phyloP scores from a whole-genome alignment of 2,329 filamentous ascomycete genomes.

The Lojkania enalia region DNA sequence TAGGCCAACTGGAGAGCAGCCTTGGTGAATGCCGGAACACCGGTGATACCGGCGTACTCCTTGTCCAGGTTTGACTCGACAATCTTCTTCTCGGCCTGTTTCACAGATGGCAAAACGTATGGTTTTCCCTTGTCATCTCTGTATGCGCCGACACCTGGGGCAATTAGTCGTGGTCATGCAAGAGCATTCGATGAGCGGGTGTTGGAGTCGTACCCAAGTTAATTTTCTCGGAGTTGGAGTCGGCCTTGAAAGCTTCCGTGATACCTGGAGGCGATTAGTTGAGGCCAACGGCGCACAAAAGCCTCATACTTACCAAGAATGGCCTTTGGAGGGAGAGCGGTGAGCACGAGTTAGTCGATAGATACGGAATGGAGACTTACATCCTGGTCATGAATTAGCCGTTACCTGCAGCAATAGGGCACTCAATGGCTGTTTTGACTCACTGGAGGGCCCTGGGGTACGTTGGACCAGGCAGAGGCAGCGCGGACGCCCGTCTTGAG shows the following conservation, averaged over 20 bases:
- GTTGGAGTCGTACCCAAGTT: constrained; percentile 71
- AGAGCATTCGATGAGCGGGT: background rate
- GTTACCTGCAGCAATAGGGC: constrained; percentile 14
- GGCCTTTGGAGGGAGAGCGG: constrained; percentile 56
- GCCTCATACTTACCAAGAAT: constrained; percentile 67
- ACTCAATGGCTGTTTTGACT: constrained; percentile 45
- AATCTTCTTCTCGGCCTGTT: constrained; percentile 84
- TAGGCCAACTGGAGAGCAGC: constrained; percentile 91
- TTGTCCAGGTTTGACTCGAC: constrained; percentile 81
- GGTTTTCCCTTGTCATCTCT: constrained; percentile 98
- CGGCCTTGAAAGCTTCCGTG: constrained; percentile 99
- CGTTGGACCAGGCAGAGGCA: constrained; percentile 85
- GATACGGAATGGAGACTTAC: constrained; percentile 24
- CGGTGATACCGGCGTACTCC: constrained; percentile 97
- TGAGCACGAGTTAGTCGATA: constrained; percentile 19
- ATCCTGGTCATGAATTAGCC: constrained; percentile 40
- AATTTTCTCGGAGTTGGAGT: constrained; percentile 92
- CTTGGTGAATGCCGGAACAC: constrained; percentile 90
- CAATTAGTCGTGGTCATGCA: constrained; percentile 25
- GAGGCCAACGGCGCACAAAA: constrained; percentile 17
- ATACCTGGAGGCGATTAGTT: constrained; percentile 62
- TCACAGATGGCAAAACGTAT: constrained; percentile 93
- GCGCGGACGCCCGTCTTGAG: constrained; percentile 55
- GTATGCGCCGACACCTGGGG: constrained; percentile 90
- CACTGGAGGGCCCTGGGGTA: constrained; percentile 93